A percentile compares a stretch with the other conserved stretches of the same genome.
Evolutionary conservation across 176 grass and related monocot genomes (phyloP).

Genomic region (Oryza brachyantha): DNA sequence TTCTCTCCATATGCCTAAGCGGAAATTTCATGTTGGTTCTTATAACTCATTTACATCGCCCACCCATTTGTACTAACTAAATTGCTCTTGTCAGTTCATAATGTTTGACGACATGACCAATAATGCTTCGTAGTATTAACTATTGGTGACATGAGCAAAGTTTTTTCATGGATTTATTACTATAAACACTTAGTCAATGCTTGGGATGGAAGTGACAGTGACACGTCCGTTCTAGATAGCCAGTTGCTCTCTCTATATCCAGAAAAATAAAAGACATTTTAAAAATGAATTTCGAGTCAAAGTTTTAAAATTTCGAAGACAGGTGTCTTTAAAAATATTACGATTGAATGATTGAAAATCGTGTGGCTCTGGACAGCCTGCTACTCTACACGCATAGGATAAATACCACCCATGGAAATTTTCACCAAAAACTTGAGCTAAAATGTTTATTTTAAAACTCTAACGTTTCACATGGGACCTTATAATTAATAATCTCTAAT

Average conservation of each 20-base stretch:
- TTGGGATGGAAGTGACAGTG: not conserved
- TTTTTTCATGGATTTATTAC: not conserved
- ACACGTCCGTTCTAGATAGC: not conserved
- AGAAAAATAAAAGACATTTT: not conserved
- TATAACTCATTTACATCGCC: too few relatives aligned
- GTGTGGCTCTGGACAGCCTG: too few relatives aligned
- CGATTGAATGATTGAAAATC: too few relatives aligned
- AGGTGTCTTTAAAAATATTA: too few relatives aligned
- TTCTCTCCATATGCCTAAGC: too few relatives aligned
- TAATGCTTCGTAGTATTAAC: not conserved
- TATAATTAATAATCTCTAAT: not conserved
- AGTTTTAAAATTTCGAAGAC: too few relatives aligned
- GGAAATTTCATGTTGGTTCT: too few relatives aligned
- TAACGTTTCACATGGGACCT: not conserved
- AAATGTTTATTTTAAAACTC: not conserved
- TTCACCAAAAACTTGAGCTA: not conserved
- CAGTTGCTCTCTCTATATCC: not conserved
- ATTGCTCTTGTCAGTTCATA: too few relatives aligned
- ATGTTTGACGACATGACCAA: too few relatives aligned
- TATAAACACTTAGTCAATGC: not conserved
- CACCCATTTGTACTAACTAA: too few relatives aligned
- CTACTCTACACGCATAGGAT: too few relatives aligned
- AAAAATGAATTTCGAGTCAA: not conserved
- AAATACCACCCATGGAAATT: too few relatives aligned
- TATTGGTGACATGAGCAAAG: not conserved